Percentiles rank a stretch among this genome's conserved stretches.
Conservation (phyloP, 257 asterid genomes). For the Solanum raphanifolium region DNA sequence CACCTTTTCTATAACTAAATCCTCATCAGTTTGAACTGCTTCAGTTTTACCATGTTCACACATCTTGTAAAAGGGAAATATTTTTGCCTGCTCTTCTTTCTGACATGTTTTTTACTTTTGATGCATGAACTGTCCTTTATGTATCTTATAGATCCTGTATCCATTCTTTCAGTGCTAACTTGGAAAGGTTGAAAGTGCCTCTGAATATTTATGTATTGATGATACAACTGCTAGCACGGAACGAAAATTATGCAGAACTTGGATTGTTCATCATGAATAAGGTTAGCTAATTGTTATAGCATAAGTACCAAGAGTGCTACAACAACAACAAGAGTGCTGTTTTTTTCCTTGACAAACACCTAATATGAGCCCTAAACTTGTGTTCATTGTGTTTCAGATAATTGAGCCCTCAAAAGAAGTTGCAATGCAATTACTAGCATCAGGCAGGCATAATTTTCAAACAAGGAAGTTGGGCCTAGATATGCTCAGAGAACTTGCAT, state of each 20-base stretch:
- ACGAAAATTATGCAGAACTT: constrained; percentile 65
- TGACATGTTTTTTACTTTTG: neutral
- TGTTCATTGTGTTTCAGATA: constrained; percentile 42
- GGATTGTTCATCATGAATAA: constrained; percentile 65
- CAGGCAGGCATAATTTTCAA: constrained; percentile 58
- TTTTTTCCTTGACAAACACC: neutral
- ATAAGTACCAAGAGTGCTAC: neutral
- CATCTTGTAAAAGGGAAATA: neutral
- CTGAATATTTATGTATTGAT: constrained; percentile 57
- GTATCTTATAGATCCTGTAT: neutral
- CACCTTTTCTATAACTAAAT: neutral
- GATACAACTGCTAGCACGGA: constrained; percentile 79
- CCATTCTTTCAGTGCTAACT: constrained; percentile 50
- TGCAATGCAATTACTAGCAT: constrained; percentile 75
- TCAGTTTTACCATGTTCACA: neutral
- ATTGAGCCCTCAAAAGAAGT: constrained; percentile 93
- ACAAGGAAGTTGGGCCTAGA: constrained; percentile 73
- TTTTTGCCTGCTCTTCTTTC: neutral
- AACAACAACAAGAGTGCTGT: neutral
- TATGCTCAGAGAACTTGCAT: constrained; percentile 72
- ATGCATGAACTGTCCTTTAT: neutral
- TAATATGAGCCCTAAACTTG: neutral
- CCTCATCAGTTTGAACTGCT: neutral
- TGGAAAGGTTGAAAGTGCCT: constrained; percentile 64
- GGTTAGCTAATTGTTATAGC: constrained; percentile 25